These are phyloP conservation scores for Trapa incisa DNA, from an alignment of 345 rosid genomes.

Conservation along the genomic window DNA sequence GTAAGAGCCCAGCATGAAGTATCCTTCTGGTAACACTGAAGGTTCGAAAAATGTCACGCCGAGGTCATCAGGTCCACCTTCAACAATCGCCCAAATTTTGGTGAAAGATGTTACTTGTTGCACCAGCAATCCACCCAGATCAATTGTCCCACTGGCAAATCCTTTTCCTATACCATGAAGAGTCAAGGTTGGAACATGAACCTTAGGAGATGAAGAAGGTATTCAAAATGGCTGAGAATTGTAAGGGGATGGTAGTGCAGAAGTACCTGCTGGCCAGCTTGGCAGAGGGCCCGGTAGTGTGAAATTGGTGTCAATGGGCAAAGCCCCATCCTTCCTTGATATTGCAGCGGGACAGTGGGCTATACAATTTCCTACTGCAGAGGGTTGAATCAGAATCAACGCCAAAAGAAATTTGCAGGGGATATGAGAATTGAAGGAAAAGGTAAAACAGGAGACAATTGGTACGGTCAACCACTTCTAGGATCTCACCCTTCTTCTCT, in stretches of 20 bases:
- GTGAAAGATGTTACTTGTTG: slow-evolving; percentile 6
- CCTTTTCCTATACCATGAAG: slow-evolving; percentile 22
- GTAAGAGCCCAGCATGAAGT: slow-evolving; percentile 16
- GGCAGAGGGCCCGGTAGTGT: slow-evolving; percentile 56
- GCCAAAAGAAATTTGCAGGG: background rate
- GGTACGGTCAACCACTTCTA: too few relatives aligned
- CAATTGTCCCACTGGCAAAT: slow-evolving; percentile 12
- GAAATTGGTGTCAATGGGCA: slow-evolving; percentile 42
- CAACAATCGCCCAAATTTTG: slow-evolving; percentile 11
- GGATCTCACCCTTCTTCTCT: background rate
- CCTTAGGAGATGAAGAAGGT: background rate
- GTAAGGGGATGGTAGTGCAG: background rate
- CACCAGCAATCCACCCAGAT: slow-evolving; percentile 13
- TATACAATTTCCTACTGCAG: slow-evolving; percentile 25
- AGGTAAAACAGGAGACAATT: too few relatives aligned
- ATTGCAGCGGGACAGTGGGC: slow-evolving; percentile 4
- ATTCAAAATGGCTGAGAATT: background rate
- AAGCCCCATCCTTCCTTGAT: slow-evolving; percentile 17
- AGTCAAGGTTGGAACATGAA: background rate
- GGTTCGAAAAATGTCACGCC: slow-evolving; percentile 17
- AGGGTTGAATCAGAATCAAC: background rate
- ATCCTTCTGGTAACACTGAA: slow-evolving; percentile 15
- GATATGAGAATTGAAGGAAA: background rate
- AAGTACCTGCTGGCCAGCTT: slow-evolving; percentile 35
- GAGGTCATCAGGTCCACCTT: slow-evolving; percentile 11